A percentile compares a stretch with the other conserved stretches of the same genome.
Evolutionary conservation across 192 early-diverging fungal species (phyloP).

Genomic region (Allomyces macrogynus): DNA sequence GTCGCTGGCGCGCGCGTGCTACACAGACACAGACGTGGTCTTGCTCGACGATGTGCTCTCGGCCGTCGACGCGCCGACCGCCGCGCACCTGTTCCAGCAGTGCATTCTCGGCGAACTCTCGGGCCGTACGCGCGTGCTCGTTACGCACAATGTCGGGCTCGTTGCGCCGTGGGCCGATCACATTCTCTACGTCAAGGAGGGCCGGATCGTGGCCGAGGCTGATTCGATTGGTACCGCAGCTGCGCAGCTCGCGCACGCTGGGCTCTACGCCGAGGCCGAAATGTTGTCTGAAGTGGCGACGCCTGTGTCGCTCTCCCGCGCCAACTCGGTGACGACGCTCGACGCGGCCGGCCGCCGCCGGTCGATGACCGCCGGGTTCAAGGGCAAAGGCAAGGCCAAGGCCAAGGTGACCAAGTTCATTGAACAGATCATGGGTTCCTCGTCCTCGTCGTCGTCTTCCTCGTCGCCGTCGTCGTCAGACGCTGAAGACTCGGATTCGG

Average conservation of each 20-base stretch:
- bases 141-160: slow-evolving; percentile 63
- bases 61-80: slow-evolving; percentile 91
- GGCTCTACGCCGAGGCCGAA: slow-evolving; percentile 14
- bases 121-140: slow-evolving; percentile 66
- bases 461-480: slow-evolving; percentile 2
- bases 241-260: slow-evolving; percentile 19
- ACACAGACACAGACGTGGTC: slow-evolving; percentile 38
- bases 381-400: slow-evolving; percentile 14
- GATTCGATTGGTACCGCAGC: slow-evolving; percentile 19
- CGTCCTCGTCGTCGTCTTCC: not conserved
- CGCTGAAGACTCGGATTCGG: slow-evolving; percentile 15
- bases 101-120: slow-evolving; percentile 54
- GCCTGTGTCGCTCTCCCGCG: slow-evolving; percentile 1
- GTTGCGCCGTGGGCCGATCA: slow-evolving; percentile 31
- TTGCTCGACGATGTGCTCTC: slow-evolving; percentile 78
- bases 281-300: slow-evolving; percentile 11
- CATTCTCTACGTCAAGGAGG: slow-evolving; percentile 40
- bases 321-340: too few relatives aligned
- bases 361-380: slow-evolving; percentile 19
- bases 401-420: slow-evolving; percentile 3
- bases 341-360: not conserved
- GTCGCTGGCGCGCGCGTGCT: too few relatives aligned
- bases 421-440: slow-evolving; percentile 4
- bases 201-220: slow-evolving; percentile 18
- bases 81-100: slow-evolving; percentile 54